phyloP scores from a whole-genome alignment of 1,139 yeast genomes.

The Insectozyma bohioensis region DNA sequence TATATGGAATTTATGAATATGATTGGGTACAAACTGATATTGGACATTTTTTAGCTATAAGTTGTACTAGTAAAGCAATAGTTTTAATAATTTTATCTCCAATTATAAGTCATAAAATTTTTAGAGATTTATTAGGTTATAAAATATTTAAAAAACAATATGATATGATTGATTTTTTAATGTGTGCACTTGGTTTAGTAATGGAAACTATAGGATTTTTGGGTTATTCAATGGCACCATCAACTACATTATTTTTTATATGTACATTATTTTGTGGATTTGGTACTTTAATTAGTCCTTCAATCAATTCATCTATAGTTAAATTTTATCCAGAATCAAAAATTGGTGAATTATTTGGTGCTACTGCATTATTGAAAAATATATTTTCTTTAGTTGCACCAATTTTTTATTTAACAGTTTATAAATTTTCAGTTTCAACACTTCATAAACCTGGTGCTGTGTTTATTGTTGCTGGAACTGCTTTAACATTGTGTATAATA shows the following conservation, averaged over 20 bases:
- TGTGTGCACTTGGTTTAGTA: conserved; percentile 27
- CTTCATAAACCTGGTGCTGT: conserved; percentile 21
- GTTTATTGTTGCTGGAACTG: conserved; percentile 16
- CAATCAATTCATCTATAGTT: conserved; percentile 34
- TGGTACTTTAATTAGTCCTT: conserved; percentile 40
- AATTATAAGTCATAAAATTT: conserved; percentile 26
- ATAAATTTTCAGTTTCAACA: conserved; percentile 23
- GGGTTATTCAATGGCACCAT: conserved; percentile 20
- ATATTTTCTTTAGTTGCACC: conserved; percentile 28
- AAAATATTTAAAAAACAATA: conserved; percentile 38
- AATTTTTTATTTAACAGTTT: conserved; percentile 25
- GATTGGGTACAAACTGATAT: conserved; percentile 59
- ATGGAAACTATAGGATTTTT: conserved; percentile 46
- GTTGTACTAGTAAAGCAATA: conserved; percentile 46
- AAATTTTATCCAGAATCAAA: conserved; percentile 41
- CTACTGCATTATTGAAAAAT: conserved; percentile 35
- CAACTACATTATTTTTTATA: conserved; percentile 20
- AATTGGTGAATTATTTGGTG: conserved; percentile 43
- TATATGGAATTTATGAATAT: conserved; percentile 60
- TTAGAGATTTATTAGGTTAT: conserved; percentile 28
- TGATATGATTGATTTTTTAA: conserved; percentile 55
- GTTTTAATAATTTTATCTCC: conserved; percentile 37
- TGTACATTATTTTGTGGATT: conserved; percentile 42
- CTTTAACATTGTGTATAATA: conserved; percentile 9
- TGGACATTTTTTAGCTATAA: conserved; percentile 57